These are phyloP conservation scores for Grigorovia yakushimaensis DNA, from an alignment of 805 yeast species.

Conservation along the genomic window DNA sequence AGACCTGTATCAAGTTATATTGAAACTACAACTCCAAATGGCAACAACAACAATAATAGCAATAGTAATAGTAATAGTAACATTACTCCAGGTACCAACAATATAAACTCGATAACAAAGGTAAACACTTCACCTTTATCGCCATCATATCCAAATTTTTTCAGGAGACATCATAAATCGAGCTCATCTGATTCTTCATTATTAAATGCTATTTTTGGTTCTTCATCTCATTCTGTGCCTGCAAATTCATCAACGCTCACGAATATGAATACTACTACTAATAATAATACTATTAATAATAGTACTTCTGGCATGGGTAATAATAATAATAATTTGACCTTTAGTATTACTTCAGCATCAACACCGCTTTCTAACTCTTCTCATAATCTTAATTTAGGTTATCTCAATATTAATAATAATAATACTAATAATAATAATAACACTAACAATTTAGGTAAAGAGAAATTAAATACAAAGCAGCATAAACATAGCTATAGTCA, in stretches of 20 bases:
- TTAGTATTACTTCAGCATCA: not conserved
- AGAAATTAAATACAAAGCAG: not conserved
- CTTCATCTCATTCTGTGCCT: slow-evolving; percentile 8
- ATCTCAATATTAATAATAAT: not conserved
- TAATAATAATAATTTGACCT: not conserved
- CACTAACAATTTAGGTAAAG: not conserved
- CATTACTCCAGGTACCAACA: not conserved
- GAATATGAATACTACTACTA: not conserved
- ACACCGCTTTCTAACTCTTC: not conserved
- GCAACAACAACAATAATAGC: slow-evolving; percentile 2
- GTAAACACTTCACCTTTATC: slow-evolving; percentile 19
- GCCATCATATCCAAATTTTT: slow-evolving; percentile 35
- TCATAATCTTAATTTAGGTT: slow-evolving; percentile 1
- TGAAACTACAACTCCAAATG: not conserved
- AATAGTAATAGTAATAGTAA: not conserved
- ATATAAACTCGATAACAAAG: not conserved
- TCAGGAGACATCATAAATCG: slow-evolving; percentile 56
- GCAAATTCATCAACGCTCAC: not conserved
- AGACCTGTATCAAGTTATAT: slow-evolving; percentile 14
- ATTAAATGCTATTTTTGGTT: slow-evolving; percentile 31
- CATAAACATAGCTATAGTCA: slow-evolving; percentile 1
- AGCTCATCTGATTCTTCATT: slow-evolving; percentile 48
- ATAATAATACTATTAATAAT: not conserved
- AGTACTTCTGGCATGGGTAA: not conserved
- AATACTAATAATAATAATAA: not conserved